Evolutionary conservation across 2,329 filamentous ascomycete genomes (phyloP).

Genomic region (Fonsecaea monophora): DNA sequence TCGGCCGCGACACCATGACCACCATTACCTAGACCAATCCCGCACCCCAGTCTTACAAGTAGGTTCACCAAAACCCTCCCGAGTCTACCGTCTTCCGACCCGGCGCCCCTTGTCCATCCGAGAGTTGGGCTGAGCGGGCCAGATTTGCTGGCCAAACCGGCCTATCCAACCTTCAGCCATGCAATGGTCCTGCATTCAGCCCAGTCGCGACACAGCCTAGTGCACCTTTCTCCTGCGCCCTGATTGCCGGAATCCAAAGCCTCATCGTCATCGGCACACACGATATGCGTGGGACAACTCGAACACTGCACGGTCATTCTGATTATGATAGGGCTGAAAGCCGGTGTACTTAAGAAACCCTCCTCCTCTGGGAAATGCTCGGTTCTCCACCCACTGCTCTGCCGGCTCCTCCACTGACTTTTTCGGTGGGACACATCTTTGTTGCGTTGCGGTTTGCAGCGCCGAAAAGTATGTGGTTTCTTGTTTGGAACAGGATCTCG

Average conservation of each 20-base stretch:
- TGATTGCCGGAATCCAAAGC: conserved; percentile 19
- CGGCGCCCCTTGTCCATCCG: conserved; percentile 6
- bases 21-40: conserved; percentile 11
- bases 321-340: conserved; percentile 20
- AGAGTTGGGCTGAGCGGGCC: conserved; percentile 20
- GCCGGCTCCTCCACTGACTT: conserved; percentile 11
- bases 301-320: conserved; percentile 3
- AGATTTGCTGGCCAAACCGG: conserved; percentile 29
- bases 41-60: conserved; percentile 14
- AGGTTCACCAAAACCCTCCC: conserved; percentile 14
- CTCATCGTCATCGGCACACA: conserved; percentile 20
- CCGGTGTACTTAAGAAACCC: conserved; percentile 16
- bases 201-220: conserved; percentile 20
- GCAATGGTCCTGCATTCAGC: conserved; percentile 19
- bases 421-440: conserved; percentile 2
- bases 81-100: conserved; percentile 11
- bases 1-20: conserved; percentile 16
- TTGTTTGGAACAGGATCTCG: conserved; percentile 5
- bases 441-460: background rate
- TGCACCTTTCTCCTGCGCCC: conserved; percentile 14
- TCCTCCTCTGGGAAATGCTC: conserved; percentile 12
- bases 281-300: conserved; percentile 4
- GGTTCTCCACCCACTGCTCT: conserved; percentile 5
- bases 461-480: background rate
- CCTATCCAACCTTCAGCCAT: conserved; percentile 17